Evolutionary conservation across 2,329 filamentous ascomycete genomes (phyloP).

Genomic region (Lasiodiplodia hormozganensis): DNA sequence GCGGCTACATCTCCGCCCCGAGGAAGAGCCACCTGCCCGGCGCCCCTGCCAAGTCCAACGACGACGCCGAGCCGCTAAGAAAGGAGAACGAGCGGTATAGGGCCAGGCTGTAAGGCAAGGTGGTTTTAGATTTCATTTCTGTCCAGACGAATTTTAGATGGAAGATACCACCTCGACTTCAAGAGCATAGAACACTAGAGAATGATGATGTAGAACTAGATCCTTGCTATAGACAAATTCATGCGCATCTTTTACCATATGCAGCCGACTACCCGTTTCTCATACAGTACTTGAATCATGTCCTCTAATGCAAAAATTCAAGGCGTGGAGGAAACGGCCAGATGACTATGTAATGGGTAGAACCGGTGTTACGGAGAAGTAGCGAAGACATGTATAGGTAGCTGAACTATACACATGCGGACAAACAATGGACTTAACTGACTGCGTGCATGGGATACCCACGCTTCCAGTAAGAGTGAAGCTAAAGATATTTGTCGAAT

Average conservation of each 20-base stretch:
- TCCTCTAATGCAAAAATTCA: background rate
- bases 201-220: background rate
- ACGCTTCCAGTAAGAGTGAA: no score
- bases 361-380: no score
- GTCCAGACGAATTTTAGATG: slow-evolving; percentile 5
- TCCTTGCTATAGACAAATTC: background rate
- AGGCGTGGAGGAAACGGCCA: no score
- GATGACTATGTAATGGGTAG: no score
- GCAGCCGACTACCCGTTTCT: background rate
- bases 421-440: no score
- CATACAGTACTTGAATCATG: background rate
- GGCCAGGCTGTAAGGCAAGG: slow-evolving; percentile 46
- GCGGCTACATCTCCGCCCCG: slow-evolving; percentile 63
- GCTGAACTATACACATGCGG: no score
- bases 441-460: no score
- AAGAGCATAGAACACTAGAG: background rate
- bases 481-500: no score
- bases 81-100: slow-evolving; percentile 50
- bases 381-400: no score
- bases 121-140: background rate
- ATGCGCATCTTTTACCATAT: background rate
- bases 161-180: slow-evolving; percentile 24
- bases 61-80: slow-evolving; percentile 51
- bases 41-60: slow-evolving; percentile 42
- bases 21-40: slow-evolving; percentile 59